Conservation (phyloP, 1,284 basidiomycete species). For the Ceratobasidium sp. region DNA sequence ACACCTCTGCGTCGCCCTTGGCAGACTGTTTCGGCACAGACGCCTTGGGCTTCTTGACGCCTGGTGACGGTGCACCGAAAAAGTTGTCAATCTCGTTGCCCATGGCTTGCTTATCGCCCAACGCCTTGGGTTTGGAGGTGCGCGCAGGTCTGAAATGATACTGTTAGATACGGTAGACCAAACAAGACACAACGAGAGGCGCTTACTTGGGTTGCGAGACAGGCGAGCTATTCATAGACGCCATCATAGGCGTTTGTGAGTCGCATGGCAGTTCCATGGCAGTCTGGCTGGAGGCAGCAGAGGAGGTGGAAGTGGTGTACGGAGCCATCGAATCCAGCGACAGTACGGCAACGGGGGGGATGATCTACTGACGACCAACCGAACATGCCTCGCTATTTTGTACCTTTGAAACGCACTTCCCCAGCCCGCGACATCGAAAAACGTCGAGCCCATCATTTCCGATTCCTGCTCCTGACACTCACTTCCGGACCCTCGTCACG, state of each 20-base stretch:
- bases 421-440: conserved; percentile 21
- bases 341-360: background rate
- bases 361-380: background rate
- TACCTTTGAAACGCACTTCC: conserved; percentile 34
- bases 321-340: conserved; percentile 14
- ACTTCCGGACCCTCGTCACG: conserved; percentile 21
- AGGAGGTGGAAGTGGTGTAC: conserved; percentile 9
- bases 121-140: background rate
- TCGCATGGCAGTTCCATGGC: conserved; percentile 10
- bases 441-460: conserved; percentile 4
- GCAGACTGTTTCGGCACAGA: conserved; percentile 8
- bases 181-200: background rate
- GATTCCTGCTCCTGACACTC: conserved; percentile 4
- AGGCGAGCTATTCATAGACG: background rate
- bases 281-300: conserved; percentile 27
- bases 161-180: background rate
- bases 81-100: conserved; percentile 15
- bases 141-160: conserved; percentile 10
- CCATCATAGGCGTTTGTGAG: conserved; percentile 10
- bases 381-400: conserved; percentile 14
- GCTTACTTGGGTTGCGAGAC: background rate
- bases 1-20: background rate
- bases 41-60: conserved; percentile 36
- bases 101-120: background rate
- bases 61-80: conserved; percentile 1